Evolutionary conservation across 371 early-diverging fungal genomes (phyloP).

Genomic region (Nosema muscidifuracis): DNA sequence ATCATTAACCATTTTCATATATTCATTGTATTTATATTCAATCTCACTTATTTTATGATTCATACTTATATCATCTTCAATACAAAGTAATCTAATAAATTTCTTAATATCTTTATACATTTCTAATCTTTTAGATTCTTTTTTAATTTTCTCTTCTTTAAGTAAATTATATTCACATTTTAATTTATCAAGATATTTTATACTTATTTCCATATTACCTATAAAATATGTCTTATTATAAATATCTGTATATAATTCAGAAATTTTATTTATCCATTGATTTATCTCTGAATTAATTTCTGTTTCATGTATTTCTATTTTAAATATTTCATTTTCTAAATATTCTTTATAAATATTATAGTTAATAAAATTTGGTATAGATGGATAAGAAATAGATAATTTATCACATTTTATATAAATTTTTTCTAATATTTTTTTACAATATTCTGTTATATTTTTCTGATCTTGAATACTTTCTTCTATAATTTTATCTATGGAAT

Average conservation of each 20-base stretch:
- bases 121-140: slow-evolving; percentile 28
- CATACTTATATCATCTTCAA: background rate
- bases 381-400: background rate
- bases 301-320: slow-evolving; percentile 4
- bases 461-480: background rate
- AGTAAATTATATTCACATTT: slow-evolving; percentile 14
- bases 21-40: slow-evolving; percentile 23
- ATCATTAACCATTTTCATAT: slow-evolving; percentile 17
- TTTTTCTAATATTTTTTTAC: slow-evolving; percentile 4
- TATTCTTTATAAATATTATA: slow-evolving; percentile 2
- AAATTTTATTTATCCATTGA: slow-evolving; percentile 8
- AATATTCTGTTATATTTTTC: background rate
- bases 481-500: slow-evolving; percentile 3
- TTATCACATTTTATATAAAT: background rate
- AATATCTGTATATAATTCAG: background rate
- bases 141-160: slow-evolving; percentile 1
- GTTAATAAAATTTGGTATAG: background rate
- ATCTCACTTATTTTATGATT: slow-evolving; percentile 31
- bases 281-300: slow-evolving; percentile 15
- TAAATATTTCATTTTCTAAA: slow-evolving; percentile 1
- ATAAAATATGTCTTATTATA: background rate
- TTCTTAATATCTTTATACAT: slow-evolving; percentile 37
- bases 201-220: background rate
- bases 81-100: slow-evolving; percentile 2
- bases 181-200: slow-evolving; percentile 6